Conservation (phyloP, 2,329 filamentous ascomycete genomes). For the Cercospora brassicicola region DNA sequence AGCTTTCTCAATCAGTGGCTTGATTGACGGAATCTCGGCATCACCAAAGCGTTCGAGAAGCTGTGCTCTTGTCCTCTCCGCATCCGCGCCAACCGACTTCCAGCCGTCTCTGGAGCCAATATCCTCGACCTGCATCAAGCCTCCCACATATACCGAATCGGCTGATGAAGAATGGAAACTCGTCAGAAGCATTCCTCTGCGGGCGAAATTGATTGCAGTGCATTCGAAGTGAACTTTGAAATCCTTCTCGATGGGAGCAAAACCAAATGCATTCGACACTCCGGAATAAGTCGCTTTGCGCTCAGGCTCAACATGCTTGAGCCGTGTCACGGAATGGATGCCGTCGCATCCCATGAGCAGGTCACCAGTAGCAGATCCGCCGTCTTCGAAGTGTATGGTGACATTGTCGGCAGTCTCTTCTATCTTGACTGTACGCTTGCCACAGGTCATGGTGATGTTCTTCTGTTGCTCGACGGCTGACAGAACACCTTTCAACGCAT, state of each 20-base stretch:
- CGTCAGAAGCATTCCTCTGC: slow-evolving; percentile 48
- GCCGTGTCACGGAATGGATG: slow-evolving; percentile 45
- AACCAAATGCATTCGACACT: slow-evolving; percentile 51
- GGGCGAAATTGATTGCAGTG: slow-evolving; percentile 49
- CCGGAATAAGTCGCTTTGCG: slow-evolving; percentile 47
- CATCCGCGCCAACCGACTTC: slow-evolving; percentile 48
- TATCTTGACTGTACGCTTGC: slow-evolving; percentile 46
- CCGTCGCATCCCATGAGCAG: slow-evolving; percentile 42
- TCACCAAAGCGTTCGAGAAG: slow-evolving; percentile 46
- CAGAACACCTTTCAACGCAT: slow-evolving; percentile 47
- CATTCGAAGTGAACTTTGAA: slow-evolving; percentile 45
- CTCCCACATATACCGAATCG: slow-evolving; percentile 47
- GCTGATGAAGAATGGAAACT: slow-evolving; percentile 42
- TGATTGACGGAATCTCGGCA: slow-evolving; percentile 41
- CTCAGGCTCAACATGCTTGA: slow-evolving; percentile 48
- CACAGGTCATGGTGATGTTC: slow-evolving; percentile 47
- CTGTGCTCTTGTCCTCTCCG: slow-evolving; percentile 45
- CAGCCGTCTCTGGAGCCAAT: slow-evolving; percentile 48
- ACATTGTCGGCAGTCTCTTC: slow-evolving; percentile 40
- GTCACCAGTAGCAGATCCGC: slow-evolving; percentile 36
- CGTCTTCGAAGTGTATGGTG: slow-evolving; percentile 41
- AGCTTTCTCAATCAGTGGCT: slow-evolving; percentile 44
- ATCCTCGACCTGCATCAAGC: slow-evolving; percentile 47
- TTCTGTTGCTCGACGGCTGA: slow-evolving; percentile 43
- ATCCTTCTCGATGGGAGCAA: slow-evolving; percentile 42